Evolutionary conservation across 257 asterid species (phyloP).

Genomic region (Gardenia jasminoides): DNA sequence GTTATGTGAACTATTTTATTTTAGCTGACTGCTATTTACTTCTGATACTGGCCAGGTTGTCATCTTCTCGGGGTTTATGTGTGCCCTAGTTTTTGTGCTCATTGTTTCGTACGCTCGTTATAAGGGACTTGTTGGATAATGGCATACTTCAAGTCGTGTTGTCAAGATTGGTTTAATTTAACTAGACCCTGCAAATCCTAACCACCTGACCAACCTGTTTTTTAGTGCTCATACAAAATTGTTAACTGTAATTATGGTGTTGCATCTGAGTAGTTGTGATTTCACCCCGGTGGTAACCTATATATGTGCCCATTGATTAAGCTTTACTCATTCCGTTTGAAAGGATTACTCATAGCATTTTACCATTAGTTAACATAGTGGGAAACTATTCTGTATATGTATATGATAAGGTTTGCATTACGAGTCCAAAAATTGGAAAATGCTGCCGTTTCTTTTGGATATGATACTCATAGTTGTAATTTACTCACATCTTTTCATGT

Average conservation of each 20-base stretch:
- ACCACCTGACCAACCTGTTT: neutral
- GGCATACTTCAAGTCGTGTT: slow-evolving; percentile 12
- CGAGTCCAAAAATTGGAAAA: neutral
- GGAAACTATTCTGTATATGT: neutral
- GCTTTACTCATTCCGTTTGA: neutral
- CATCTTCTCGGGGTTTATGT: slow-evolving; percentile 27
- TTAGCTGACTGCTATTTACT: neutral
- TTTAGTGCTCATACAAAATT: neutral
- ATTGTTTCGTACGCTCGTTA: slow-evolving; percentile 62
- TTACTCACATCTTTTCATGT: too few species aligned
- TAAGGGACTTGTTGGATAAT: slow-evolving; percentile 81
- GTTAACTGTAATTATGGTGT: neutral
- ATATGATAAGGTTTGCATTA: neutral
- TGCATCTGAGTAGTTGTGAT: too few species aligned
- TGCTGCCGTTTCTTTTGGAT: too few species aligned
- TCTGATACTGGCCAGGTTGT: slow-evolving; percentile 49
- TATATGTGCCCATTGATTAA: neutral
- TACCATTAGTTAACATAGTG: too few species aligned
- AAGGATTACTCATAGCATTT: neutral
- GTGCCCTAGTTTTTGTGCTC: slow-evolving; percentile 39
- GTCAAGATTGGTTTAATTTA: neutral
- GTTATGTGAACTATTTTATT: neutral
- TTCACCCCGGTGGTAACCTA: neutral
- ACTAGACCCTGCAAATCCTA: neutral
- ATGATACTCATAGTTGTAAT: too few species aligned